Evolutionary conservation across 495 filamentous ascomycete species (phyloP).

Genomic region (Xylaria castorea): DNA sequence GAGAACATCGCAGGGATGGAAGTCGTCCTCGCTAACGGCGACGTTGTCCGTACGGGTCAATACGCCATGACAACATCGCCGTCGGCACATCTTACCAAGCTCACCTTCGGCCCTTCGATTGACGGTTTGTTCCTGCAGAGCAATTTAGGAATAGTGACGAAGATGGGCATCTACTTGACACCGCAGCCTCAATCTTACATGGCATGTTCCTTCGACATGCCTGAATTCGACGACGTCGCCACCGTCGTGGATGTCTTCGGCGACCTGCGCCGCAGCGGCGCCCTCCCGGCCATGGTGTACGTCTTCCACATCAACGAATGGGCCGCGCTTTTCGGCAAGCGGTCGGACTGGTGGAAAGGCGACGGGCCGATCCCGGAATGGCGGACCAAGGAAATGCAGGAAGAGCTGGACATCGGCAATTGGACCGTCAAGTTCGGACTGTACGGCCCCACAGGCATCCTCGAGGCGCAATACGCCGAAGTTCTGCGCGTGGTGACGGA

Average conservation of each 20-base stretch:
- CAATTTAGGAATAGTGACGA: constrained; percentile 58
- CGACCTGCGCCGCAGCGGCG: constrained; percentile 47
- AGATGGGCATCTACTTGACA: constrained; percentile 55
- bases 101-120: constrained; percentile 55
- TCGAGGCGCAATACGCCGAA: constrained; percentile 56
- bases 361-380: constrained; percentile 55
- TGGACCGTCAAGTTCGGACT: constrained; percentile 57
- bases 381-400: constrained; percentile 50
- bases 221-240: constrained; percentile 53
- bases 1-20: constrained; percentile 57
- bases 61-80: constrained; percentile 53
- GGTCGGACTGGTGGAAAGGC: constrained; percentile 53
- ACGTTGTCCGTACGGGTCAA: constrained; percentile 58
- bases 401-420: constrained; percentile 50
- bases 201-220: constrained; percentile 57
- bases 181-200: constrained; percentile 58
- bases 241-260: constrained; percentile 49
- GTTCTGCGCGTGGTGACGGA: constrained; percentile 44
- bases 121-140: constrained; percentile 59
- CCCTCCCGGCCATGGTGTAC: constrained; percentile 49
- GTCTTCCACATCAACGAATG: constrained; percentile 56
- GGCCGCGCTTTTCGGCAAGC: constrained; percentile 53
- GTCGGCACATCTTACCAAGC: constrained; percentile 53
- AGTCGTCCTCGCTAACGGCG: constrained; percentile 56
- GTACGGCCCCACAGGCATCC: constrained; percentile 51